Percentiles rank a stretch among this genome's conserved stretches.
Evolutionary conservation across 495 filamentous ascomycete genomes (phyloP).

Genomic region (Penicillium parvum): DNA sequence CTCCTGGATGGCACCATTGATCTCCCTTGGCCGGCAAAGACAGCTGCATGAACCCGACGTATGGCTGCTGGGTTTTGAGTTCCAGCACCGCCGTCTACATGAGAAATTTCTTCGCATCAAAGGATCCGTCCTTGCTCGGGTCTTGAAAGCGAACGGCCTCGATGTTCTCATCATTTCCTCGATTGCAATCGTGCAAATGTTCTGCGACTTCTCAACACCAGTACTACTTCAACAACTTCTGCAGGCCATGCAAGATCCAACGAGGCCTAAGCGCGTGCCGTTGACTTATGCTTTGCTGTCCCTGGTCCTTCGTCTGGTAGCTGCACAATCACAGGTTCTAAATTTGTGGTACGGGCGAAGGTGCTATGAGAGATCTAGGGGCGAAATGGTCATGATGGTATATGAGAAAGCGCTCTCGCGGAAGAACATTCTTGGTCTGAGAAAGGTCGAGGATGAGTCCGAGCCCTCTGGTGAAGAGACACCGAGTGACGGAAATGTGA

Average conservation of each 20-base stretch:
- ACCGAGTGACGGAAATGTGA: neutral
- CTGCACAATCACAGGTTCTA: constrained; percentile 63
- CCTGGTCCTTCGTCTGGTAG: constrained; percentile 55
- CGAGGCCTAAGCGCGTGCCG: constrained; percentile 47
- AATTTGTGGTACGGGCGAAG: constrained; percentile 70
- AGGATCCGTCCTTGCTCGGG: constrained; percentile 64
- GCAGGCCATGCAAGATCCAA: constrained; percentile 55
- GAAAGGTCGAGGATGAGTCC: constrained; percentile 13
- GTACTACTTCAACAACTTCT: constrained; percentile 70
- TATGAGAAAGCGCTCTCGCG: constrained; percentile 78
- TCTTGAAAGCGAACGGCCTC: constrained; percentile 67
- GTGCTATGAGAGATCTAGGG: constrained; percentile 72
- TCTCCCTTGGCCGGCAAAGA: constrained; percentile 53
- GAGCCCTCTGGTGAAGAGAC: constrained; percentile 1
- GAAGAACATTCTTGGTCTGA: constrained; percentile 59
- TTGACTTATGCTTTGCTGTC: constrained; percentile 63
- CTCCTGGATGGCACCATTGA: constrained; percentile 76
- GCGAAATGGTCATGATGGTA: constrained; percentile 83
- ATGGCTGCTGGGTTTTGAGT: constrained; percentile 70
- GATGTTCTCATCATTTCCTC: constrained; percentile 65
- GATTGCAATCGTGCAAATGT: constrained; percentile 57
- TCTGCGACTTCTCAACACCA: constrained; percentile 57
- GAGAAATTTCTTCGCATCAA: constrained; percentile 65
- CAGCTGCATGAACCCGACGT: constrained; percentile 74
- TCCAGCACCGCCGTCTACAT: constrained; percentile 69